Evolutionary conservation across 75 land plant species (phyloP).

Genomic region (Pseudotsuga menziesii): DNA sequence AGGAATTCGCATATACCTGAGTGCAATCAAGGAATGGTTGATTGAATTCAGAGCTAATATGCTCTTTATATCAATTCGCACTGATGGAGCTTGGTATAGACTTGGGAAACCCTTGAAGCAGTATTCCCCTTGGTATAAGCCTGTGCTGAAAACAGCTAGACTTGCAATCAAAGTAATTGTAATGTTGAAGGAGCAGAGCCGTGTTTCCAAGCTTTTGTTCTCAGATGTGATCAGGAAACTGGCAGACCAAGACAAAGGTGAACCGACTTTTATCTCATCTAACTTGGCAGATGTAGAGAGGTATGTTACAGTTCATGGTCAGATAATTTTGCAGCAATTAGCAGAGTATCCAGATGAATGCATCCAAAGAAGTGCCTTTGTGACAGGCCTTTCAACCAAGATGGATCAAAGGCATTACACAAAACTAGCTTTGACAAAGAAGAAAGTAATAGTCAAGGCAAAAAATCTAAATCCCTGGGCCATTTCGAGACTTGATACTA

Average conservation of each 20-base stretch:
- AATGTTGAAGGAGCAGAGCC: constrained; percentile 72
- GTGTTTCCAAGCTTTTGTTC: constrained; percentile 80
- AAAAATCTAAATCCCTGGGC: constrained; percentile 84
- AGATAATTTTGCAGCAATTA: constrained; percentile 88
- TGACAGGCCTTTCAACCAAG: constrained; percentile 50
- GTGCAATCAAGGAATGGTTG: constrained; percentile 97
- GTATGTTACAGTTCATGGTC: constrained; percentile 92
- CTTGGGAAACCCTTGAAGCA: constrained; percentile 94
- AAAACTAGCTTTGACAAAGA: constrained; percentile 70
- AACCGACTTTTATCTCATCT: constrained; percentile 57
- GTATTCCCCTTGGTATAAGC: constrained; percentile 85
- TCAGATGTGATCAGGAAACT: constrained; percentile 68
- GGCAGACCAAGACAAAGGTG: constrained; percentile 40
- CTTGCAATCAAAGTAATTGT: constrained; percentile 71
- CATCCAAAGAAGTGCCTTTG: constrained; percentile 68
- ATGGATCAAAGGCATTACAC: constrained; percentile 90
- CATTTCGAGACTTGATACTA: constrained; percentile 37
- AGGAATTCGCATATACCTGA: constrained; percentile 81
- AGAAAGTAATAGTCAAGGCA: constrained; percentile 44
- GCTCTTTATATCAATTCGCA: constrained; percentile 71
- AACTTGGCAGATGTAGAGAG: constrained; percentile 69
- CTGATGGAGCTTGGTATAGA: constrained; percentile 83
- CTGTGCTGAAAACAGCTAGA: constrained; percentile 84
- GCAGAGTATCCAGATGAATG: constrained; percentile 80
- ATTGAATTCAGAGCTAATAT: constrained; percentile 86